Conservation (phyloP, 163 green algal genomes). For the Prototheca cutis region DNA sequence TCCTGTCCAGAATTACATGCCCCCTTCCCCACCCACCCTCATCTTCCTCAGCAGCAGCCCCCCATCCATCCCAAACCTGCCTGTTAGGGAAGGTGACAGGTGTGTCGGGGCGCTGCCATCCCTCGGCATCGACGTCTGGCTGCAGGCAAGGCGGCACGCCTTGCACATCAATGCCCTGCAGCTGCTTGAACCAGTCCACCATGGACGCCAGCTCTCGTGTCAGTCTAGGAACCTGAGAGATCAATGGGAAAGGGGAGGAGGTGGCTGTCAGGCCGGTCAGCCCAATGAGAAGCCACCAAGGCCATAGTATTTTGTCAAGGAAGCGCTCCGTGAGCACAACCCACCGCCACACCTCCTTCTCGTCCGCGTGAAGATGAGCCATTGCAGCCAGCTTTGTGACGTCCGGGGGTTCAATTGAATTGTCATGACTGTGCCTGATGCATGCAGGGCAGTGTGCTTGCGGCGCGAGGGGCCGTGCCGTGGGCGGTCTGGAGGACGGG, state of each 20-base stretch:
- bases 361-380: background rate
- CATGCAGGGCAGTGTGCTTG: too few relatives aligned
- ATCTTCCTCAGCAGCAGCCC: too few relatives aligned
- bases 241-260: background rate
- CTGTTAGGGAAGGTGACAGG: conserved; percentile 14
- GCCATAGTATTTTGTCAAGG: background rate
- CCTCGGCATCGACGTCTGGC: conserved; percentile 30
- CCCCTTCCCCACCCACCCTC: background rate
- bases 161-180: conserved; percentile 56
- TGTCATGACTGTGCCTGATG: too few relatives aligned
- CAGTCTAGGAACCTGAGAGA: background rate
- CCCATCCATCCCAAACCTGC: too few relatives aligned
- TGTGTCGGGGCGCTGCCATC: conserved; percentile 41
- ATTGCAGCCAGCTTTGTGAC: background rate
- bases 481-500: too few relatives aligned
- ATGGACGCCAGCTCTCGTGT: conserved; percentile 24
- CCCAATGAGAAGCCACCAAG: background rate
- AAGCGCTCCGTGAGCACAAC: background rate
- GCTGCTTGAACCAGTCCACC: conserved; percentile 70
- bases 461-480: too few relatives aligned
- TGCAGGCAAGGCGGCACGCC: conserved; percentile 50
- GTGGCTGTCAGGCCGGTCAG: background rate
- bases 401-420: background rate
- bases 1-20: background rate
- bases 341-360: background rate